These are phyloP conservation scores for Glaciozyma antarctica DNA, from an alignment of 768 basidiomycete genomes.

Conservation along the genomic window DNA sequence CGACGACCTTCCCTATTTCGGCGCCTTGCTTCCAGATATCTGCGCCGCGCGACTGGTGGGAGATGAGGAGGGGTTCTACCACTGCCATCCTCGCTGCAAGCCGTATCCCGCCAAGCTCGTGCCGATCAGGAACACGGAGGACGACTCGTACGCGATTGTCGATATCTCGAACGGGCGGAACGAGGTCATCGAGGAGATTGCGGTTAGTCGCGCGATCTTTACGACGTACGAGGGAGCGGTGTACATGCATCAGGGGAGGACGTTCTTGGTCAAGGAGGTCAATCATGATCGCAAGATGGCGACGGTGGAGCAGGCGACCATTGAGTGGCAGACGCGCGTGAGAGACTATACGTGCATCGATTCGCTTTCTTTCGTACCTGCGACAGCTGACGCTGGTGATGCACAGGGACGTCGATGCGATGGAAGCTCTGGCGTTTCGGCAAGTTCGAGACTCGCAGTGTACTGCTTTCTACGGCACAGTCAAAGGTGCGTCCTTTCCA, in stretches of 20 bases:
- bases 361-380: background rate
- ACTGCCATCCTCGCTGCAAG: conserved; percentile 65
- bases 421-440: conserved; percentile 63
- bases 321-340: conserved; percentile 69
- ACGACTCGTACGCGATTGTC: conserved; percentile 68
- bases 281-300: conserved; percentile 69
- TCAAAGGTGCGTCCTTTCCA: conserved; percentile 11
- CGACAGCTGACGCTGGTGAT: background rate
- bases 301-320: conserved; percentile 59
- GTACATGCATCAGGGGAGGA: conserved; percentile 78
- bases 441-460: conserved; percentile 52
- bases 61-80: conserved; percentile 82
- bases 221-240: conserved; percentile 81
- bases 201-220: conserved; percentile 71
- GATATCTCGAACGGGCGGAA: conserved; percentile 48
- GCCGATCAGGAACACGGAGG: conserved; percentile 64
- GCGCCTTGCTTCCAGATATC: conserved; percentile 50
- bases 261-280: conserved; percentile 67
- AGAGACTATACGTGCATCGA: conserved; percentile 62
- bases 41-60: conserved; percentile 54
- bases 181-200: conserved; percentile 65
- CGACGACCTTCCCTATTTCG: conserved; percentile 65
- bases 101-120: conserved; percentile 66
- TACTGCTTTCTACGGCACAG: conserved; percentile 59
- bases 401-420: conserved; percentile 63